These are phyloP conservation scores for Gymnopilus junonius DNA, from an alignment of 768 basidiomycete species.

Conservation along the genomic window DNA sequence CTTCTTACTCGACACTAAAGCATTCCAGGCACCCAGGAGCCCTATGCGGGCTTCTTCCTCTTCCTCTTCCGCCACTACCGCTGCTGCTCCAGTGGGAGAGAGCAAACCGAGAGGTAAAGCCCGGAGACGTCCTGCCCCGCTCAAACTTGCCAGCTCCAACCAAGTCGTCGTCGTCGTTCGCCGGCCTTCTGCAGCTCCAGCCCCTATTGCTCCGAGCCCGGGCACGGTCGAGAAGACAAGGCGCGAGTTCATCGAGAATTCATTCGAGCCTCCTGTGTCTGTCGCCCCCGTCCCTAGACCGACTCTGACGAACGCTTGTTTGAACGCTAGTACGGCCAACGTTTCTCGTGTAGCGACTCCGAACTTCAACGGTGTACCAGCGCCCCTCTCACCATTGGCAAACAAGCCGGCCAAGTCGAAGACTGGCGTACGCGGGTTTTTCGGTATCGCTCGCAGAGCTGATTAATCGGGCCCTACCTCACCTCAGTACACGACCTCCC, in stretches of 20 bases:
- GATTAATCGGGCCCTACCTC: slow-evolving; percentile 2
- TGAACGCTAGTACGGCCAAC: not conserved
- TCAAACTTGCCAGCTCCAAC: slow-evolving; percentile 32
- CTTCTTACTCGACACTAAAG: slow-evolving; percentile 39
- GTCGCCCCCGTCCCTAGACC: not conserved
- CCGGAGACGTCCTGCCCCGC: slow-evolving; percentile 41
- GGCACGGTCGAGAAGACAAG: slow-evolving; percentile 15
- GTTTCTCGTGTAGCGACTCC: not conserved
- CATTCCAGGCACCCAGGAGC: slow-evolving; percentile 31
- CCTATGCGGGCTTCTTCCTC: slow-evolving; percentile 1
- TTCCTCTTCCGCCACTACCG: not conserved
- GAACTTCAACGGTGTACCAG: not conserved
- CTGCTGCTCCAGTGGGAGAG: not conserved
- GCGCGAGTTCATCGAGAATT: slow-evolving; percentile 36
- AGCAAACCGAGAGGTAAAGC: slow-evolving; percentile 26
- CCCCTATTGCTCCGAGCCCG: slow-evolving; percentile 1
- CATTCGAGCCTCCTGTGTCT: slow-evolving; percentile 30
- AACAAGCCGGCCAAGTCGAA: slow-evolving; percentile 8
- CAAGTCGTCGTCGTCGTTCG: slow-evolving; percentile 15
- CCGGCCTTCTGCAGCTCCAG: not conserved
- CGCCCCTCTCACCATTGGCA: not conserved
- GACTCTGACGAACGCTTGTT: not conserved
- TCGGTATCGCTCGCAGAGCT: slow-evolving; percentile 10
- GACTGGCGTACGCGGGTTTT: slow-evolving; percentile 16
- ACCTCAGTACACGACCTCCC: too few relatives aligned